Evolutionary conservation across 2,329 filamentous ascomycete species (phyloP), one percentile per base, ranked within the genome.

Genomic region (Fusarium udum): DNA sequence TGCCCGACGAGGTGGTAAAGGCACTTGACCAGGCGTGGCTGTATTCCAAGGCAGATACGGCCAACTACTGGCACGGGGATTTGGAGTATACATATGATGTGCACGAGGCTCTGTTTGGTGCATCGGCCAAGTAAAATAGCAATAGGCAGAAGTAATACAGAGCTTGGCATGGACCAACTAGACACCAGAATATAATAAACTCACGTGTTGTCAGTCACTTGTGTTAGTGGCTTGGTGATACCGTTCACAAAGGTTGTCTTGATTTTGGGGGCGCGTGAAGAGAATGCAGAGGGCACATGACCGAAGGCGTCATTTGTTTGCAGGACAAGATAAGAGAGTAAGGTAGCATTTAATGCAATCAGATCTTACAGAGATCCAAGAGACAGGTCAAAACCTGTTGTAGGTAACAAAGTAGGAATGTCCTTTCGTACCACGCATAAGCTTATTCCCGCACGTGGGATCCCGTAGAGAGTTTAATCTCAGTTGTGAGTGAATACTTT

Each of bases 11-110:
- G 32, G 91, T 97, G 22, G 87, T 97, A 15, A 82, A 91, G 79
- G 91, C 89, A 18, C 84, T 97, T 65, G 93, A 97, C 75, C 85
- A 93, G 81, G 94, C 93, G 7, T 97, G 95, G 94, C 72, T 86
- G 75, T 84, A 92, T n/a, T 85, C 88, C 18, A 95, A 94, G 84
- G 79, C 82, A 5, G 86, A 89, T 39, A 84, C 85, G 15, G 71
- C 84, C 14, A 83, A 84, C 56, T 90, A 89, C 76, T 90, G 87
- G 86, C 87, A 89, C 74, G 83, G 85, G 61, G 90, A 92, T 56
- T 80, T 93, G 61, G 87, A 88, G 79, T 93, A 93, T 75, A 87
- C 85, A 20, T 93, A 93, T 76, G 85, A 93, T 78, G 90, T 91
- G 12, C 82, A 86, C 75, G 84, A 89, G 80, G 89, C 86, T 20